Percentiles rank a stretch among this genome's conserved stretches.
phyloP scores from a whole-genome alignment of 768 basidiomycete genomes.

The Mycena venus region DNA sequence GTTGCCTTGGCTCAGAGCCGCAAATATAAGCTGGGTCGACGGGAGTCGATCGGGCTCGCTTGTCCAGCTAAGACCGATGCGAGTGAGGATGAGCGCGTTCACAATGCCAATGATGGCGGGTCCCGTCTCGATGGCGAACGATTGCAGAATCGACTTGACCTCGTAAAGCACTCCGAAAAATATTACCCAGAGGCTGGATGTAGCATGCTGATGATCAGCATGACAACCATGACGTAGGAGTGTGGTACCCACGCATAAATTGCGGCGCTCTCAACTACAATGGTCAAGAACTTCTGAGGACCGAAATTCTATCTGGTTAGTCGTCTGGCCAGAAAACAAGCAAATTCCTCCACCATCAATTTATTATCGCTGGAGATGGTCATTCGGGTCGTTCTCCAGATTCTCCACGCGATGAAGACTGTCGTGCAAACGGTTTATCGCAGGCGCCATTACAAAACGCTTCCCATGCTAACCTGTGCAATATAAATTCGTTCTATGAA shows the following conservation, averaged over 20 bases:
- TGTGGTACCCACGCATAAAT: background rate
- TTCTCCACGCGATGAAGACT: conserved; percentile 1
- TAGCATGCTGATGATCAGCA: background rate
- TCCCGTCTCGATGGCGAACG: background rate
- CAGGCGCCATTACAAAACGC: background rate
- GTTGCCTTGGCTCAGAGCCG: background rate
- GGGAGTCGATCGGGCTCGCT: background rate
- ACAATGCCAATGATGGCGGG: conserved; percentile 9
- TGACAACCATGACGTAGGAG: background rate
- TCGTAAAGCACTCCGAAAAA: background rate
- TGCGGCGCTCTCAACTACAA: conserved; percentile 21
- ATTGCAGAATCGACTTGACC: background rate
- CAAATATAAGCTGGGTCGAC: background rate
- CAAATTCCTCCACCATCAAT: background rate
- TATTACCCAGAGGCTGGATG: background rate
- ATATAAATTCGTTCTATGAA: background rate
- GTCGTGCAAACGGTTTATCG: background rate
- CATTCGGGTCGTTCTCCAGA: background rate
- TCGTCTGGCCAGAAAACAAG: background rate
- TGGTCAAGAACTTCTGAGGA: background rate
- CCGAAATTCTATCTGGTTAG: background rate
- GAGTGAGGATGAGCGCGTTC: conserved; percentile 19
- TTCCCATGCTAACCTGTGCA: background rate
- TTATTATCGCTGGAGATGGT: background rate
- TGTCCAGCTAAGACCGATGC: conserved; percentile 2